These are phyloP conservation scores for Viridothelium virens DNA, from an alignment of 495 filamentous ascomycete genomes.

Conservation along the genomic window DNA sequence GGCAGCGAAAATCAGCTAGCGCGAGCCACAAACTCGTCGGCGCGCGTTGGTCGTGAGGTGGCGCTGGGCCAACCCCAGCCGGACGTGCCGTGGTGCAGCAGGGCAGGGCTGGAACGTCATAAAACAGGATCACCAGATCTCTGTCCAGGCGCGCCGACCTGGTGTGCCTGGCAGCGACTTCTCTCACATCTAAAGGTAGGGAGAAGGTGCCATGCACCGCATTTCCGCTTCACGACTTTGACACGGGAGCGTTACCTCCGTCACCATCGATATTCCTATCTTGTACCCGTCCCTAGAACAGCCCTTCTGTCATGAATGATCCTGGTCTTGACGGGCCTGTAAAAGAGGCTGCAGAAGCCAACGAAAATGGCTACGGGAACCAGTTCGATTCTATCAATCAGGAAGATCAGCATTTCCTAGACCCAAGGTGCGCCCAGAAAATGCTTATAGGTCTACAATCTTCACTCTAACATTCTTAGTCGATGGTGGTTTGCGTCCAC, in stretches of 20 bases:
- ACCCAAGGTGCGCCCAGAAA: constrained; percentile 43
- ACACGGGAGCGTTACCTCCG: constrained; percentile 1
- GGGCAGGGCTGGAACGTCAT: neutral
- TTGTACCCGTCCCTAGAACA: neutral
- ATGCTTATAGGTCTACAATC: neutral
- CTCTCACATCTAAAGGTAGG: no score
- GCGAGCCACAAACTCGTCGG: neutral
- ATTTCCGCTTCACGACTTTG: constrained; percentile 3
- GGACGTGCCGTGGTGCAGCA: no score
- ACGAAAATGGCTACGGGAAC: constrained; percentile 37
- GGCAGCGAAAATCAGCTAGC: neutral
- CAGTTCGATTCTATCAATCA: constrained; percentile 25
- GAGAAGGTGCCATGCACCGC: constrained; percentile 8
- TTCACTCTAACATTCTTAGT: constrained; percentile 28
- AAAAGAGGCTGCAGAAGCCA: constrained; percentile 39
- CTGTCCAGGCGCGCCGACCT: no score
- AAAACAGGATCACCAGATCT: no score
- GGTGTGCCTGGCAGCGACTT: no score
- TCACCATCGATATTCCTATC: neutral
- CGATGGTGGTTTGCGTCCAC: constrained; percentile 86
- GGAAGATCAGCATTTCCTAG: constrained; percentile 42
- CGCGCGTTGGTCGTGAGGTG: neutral
- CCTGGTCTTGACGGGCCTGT: constrained; percentile 50
- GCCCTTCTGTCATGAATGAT: constrained; percentile 49
- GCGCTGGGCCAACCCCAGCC: neutral